Evolutionary conservation across 306 rosid species (phyloP).

Genomic region (Vigna hirtella): DNA sequence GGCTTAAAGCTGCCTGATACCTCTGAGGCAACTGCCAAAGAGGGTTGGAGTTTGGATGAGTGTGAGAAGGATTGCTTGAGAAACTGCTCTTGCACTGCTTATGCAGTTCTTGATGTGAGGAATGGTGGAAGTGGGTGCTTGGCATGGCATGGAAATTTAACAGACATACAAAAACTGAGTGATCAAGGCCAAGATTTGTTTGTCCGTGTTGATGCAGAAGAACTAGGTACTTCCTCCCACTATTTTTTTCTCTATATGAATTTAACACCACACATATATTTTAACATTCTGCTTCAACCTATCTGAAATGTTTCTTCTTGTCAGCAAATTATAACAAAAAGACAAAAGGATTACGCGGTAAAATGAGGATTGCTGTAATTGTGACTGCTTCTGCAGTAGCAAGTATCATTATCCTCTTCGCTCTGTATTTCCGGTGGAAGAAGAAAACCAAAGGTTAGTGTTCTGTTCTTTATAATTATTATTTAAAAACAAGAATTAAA

Average conservation of each 20-base stretch:
- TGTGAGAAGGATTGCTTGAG: slow-evolving; percentile 59
- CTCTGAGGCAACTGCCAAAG: slow-evolving; percentile 39
- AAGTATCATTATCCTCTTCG: neutral
- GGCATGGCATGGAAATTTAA: slow-evolving; percentile 56
- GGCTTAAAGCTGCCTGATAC: slow-evolving; percentile 66
- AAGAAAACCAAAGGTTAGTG: slow-evolving; percentile 21
- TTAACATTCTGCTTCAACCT: neutral
- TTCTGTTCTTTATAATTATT: too few relatives aligned
- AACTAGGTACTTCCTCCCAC: slow-evolving; percentile 41
- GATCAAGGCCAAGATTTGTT: slow-evolving; percentile 63
- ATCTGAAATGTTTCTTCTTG: slow-evolving; percentile 14
- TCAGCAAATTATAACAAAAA: slow-evolving; percentile 44
- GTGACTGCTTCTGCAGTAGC: slow-evolving; percentile 2
- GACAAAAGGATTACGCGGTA: neutral
- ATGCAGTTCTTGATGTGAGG: slow-evolving; percentile 59
- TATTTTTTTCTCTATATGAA: neutral
- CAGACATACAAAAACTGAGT: slow-evolving; percentile 31
- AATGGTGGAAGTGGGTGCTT: slow-evolving; percentile 63
- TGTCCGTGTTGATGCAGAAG: slow-evolving; percentile 59
- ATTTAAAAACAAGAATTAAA: neutral
- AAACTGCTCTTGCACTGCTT: slow-evolving; percentile 68
- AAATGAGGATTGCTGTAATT: slow-evolving; percentile 16
- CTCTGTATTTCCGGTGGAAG: neutral
- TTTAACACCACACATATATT: neutral
- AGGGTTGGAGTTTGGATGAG: slow-evolving; percentile 42